Conservation (phyloP, 805 yeast genomes). For the Cyberlindnera subsufficiens region DNA sequence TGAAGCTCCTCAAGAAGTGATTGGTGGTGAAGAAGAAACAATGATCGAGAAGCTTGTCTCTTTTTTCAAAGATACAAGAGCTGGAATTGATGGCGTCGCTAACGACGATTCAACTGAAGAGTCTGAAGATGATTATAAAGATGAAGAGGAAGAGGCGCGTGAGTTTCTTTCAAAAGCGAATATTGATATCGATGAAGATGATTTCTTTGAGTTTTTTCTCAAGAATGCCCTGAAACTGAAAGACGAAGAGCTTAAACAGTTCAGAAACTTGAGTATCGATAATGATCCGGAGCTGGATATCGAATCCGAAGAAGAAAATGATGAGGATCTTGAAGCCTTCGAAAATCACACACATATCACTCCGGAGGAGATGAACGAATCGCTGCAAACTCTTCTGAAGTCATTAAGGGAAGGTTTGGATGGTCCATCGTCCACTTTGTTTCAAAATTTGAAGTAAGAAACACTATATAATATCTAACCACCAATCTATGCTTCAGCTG, state of each 20-base stretch:
- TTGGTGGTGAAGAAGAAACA: conserved; percentile 17
- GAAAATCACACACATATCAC: background rate
- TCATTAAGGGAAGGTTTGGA: conserved; percentile 25
- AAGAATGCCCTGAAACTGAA: conserved; percentile 46
- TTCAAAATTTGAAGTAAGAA: conserved; percentile 18
- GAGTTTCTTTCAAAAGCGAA: conserved; percentile 28
- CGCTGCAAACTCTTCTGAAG: conserved; percentile 23
- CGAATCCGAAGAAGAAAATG: conserved; percentile 12
- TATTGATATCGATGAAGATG: conserved; percentile 56
- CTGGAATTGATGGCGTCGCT: conserved; percentile 20
- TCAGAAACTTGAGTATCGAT: conserved; percentile 18
- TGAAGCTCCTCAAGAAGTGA: conserved; percentile 1
- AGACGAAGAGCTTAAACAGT: conserved; percentile 38
- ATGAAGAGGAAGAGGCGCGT: conserved; percentile 22
- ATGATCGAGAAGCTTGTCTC: conserved; percentile 20
- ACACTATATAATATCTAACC: no score
- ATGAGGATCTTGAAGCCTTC: conserved; percentile 6
- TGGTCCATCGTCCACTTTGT: conserved; percentile 32
- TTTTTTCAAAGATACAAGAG: conserved; percentile 21
- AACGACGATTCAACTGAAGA: conserved; percentile 5
- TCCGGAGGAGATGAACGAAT: conserved; percentile 2
- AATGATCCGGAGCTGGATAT: conserved; percentile 11
- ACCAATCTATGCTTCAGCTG: no score
- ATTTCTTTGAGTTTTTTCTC: conserved; percentile 59
- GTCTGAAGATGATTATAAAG: conserved; percentile 11